A percentile compares a stretch with the other conserved stretches of the same genome.
phyloP scores from a whole-genome alignment of 2,329 filamentous ascomycete genomes.

The Pyricularia sp. region DNA sequence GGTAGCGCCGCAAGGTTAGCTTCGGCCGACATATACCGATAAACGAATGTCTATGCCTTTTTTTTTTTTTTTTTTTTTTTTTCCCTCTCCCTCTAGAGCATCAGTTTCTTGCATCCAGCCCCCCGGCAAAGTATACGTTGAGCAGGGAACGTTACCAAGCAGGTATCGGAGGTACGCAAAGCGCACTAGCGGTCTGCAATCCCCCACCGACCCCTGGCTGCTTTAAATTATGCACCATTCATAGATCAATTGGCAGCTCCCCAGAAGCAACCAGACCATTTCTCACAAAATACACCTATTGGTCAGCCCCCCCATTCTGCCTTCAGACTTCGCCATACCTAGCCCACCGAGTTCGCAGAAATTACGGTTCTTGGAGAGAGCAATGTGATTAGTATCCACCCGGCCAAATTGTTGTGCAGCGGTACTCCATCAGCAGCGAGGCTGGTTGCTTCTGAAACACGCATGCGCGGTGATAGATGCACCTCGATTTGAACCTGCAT shows the following conservation, averaged over 20 bases:
- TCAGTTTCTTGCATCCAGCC: background rate
- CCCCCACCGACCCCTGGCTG: background rate
- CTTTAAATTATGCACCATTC: background rate
- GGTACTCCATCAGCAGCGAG: background rate
- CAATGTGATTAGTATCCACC: background rate
- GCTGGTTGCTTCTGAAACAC: background rate
- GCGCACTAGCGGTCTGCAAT: background rate
- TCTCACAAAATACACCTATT: background rate
- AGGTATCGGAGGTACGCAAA: background rate
- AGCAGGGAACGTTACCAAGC: background rate
- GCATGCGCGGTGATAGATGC: background rate
- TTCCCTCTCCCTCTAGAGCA: background rate
- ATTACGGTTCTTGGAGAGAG: background rate
- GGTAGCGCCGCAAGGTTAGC: background rate
- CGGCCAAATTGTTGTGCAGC: background rate
- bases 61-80: background rate
- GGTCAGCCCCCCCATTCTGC: background rate
- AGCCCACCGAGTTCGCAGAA: background rate
- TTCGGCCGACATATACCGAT: background rate
- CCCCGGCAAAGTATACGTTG: background rate
- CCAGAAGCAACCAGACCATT: background rate
- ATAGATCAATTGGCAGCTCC: background rate
- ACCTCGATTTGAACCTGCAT: background rate
- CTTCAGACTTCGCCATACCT: background rate
- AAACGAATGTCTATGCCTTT: background rate